Evolutionary conservation across 2,329 filamentous ascomycete genomes (phyloP).

Genomic region (Trichophyton equinum): DNA sequence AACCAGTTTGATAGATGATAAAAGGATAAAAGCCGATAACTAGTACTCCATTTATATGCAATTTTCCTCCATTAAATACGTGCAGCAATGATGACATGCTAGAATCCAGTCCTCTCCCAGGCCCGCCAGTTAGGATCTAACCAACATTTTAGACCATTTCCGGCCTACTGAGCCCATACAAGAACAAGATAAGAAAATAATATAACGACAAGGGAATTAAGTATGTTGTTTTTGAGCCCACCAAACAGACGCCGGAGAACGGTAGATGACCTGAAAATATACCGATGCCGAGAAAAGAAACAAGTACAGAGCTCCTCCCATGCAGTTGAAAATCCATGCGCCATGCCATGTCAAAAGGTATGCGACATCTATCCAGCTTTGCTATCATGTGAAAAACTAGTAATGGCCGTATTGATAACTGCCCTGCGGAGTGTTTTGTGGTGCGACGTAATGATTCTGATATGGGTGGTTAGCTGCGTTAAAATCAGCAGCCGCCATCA

Average conservation of each 20-base stretch:
- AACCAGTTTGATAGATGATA: no score
- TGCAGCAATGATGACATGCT: neutral
- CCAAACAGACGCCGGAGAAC: neutral
- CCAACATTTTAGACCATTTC: neutral
- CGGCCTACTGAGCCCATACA: neutral
- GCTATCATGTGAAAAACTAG: neutral
- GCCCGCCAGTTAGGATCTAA: neutral
- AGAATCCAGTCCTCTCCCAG: neutral
- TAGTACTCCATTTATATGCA: neutral
- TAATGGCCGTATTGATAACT: conserved; percentile 18
- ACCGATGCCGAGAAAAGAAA: neutral
- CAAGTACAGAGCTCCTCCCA: neutral
- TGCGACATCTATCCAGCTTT: neutral
- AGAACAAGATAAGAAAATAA: neutral
- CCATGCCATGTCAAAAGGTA: neutral
- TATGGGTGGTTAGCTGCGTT: conserved; percentile 68
- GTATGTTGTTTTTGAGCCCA: neutral
- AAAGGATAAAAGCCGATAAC: neutral
- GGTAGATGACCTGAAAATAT: neutral
- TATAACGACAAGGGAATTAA: neutral
- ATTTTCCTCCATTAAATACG: neutral
- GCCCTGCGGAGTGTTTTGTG: conserved; percentile 37
- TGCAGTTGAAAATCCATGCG: neutral
- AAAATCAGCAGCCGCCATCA: conserved; percentile 62
- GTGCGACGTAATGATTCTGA: conserved; percentile 65